These are phyloP conservation scores for Pyrrhoderma lamaoense DNA, from an alignment of 1,284 basidiomycete genomes.

Conservation along the genomic window DNA sequence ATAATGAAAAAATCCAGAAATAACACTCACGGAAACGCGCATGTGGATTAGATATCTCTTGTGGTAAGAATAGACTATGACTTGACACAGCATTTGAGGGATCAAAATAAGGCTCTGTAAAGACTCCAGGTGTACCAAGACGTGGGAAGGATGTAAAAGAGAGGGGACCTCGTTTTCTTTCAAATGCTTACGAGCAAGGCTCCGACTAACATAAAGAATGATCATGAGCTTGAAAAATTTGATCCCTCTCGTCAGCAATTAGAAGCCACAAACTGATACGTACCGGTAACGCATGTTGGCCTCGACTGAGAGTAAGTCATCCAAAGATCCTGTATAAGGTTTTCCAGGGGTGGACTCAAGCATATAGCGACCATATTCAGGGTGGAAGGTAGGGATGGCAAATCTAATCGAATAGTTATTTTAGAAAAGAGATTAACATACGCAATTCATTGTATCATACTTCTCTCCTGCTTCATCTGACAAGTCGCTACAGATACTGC, in stretches of 20 bases:
- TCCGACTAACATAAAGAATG: slow-evolving; percentile 46
- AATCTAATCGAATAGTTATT: slow-evolving; percentile 36
- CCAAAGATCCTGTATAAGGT: slow-evolving; percentile 85
- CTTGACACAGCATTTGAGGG: slow-evolving; percentile 73
- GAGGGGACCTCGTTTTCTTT: slow-evolving; percentile 80
- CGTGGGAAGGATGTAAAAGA: slow-evolving; percentile 96
- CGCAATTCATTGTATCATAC: slow-evolving; percentile 33
- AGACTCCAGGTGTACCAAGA: slow-evolving; percentile 80
- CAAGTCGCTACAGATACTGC: slow-evolving; percentile 61
- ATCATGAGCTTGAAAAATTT: slow-evolving; percentile 13
- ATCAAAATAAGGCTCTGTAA: slow-evolving; percentile 85
- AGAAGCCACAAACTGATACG: slow-evolving; percentile 17
- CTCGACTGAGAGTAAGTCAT: slow-evolving; percentile 86
- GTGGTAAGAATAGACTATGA: slow-evolving; percentile 89
- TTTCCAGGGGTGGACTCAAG: slow-evolving; percentile 94
- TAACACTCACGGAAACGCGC: slow-evolving; percentile 82
- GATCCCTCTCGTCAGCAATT: slow-evolving; percentile 2
- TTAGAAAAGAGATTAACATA: slow-evolving; percentile 12
- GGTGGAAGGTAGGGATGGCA: slow-evolving; percentile 90
- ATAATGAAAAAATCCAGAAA: slow-evolving; percentile 4
- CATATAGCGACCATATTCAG: slow-evolving; percentile 99
- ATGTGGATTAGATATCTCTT: slow-evolving; percentile 96
- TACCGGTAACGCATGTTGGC: slow-evolving; percentile 88
- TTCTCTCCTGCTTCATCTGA: slow-evolving; percentile 50
- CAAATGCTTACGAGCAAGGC: slow-evolving; percentile 79